Evolutionary conservation across 2,329 filamentous ascomycete genomes (phyloP).

Genomic region (Exserohilum rostratum): DNA sequence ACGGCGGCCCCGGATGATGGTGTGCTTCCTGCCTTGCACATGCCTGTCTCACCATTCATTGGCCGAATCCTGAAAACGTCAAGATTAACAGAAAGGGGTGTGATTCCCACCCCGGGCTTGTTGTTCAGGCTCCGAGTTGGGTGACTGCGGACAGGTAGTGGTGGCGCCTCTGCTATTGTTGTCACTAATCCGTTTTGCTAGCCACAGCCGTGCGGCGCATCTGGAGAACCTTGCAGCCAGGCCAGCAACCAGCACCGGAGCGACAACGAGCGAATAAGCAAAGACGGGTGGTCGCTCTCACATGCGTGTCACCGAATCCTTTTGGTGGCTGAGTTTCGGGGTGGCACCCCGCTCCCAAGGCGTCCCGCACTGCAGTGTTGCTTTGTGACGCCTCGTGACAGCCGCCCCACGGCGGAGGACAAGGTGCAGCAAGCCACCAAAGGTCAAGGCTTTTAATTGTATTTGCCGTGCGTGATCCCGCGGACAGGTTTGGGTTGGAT

Average conservation of each 20-base stretch:
- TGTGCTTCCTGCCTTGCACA: constrained; percentile 26
- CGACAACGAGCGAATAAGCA: constrained; percentile 28
- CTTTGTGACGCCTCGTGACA: constrained; percentile 22
- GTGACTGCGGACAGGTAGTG: constrained; percentile 32
- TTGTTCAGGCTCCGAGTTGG: constrained; percentile 25
- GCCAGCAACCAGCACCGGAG: constrained; percentile 13
- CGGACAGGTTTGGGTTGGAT: background rate
- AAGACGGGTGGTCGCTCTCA: constrained; percentile 17
- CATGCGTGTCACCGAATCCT: constrained; percentile 28
- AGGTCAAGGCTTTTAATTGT: constrained; percentile 3
- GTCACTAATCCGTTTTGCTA: constrained; percentile 29
- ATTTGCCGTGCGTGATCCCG: constrained; percentile 9
- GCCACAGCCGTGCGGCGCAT: constrained; percentile 41
- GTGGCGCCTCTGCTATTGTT: constrained; percentile 32
- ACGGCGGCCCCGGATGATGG: constrained; percentile 13
- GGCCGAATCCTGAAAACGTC: constrained; percentile 10
- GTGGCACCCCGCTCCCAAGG: constrained; percentile 17
- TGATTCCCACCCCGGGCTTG: constrained; percentile 5
- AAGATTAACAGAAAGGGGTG: constrained; percentile 16
- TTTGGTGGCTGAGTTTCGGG: constrained; percentile 14
- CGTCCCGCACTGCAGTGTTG: constrained; percentile 19
- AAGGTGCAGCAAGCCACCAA: constrained; percentile 23
- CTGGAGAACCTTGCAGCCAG: constrained; percentile 40
- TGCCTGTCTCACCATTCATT: constrained; percentile 22
- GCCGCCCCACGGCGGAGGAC: constrained; percentile 13